These are phyloP conservation scores for Sporothrix protearum DNA, from an alignment of 2,329 filamentous ascomycete species.

Conservation along the genomic window DNA sequence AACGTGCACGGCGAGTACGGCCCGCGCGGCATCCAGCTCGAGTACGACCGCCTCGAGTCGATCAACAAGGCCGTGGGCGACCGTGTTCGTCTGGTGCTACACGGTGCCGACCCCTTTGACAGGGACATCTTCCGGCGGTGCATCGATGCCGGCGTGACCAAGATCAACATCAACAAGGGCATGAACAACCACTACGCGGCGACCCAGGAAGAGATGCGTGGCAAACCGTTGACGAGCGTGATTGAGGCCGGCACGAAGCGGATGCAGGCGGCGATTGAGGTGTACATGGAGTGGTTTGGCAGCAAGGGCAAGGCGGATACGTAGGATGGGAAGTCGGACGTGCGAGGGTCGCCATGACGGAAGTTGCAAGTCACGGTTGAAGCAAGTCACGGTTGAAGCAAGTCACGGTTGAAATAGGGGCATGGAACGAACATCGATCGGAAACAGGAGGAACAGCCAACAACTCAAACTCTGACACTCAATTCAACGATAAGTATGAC, in stretches of 20 bases:
- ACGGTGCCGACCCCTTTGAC: conserved; percentile 48
- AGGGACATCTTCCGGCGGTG: conserved; percentile 44
- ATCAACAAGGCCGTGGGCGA: conserved; percentile 46
- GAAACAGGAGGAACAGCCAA: neutral
- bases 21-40: conserved; percentile 58
- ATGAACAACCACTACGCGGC: conserved; percentile 48
- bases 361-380: neutral
- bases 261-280: conserved; percentile 49
- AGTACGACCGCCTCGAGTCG: conserved; percentile 51
- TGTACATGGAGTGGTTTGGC: conserved; percentile 45
- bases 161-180: conserved; percentile 52
- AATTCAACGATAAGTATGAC: neutral
- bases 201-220: conserved; percentile 45
- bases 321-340: too few species aligned
- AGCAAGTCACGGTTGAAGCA: neutral
- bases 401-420: neutral
- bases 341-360: neutral
- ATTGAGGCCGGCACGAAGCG: conserved; percentile 46
- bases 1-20: conserved; percentile 75
- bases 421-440: too few species aligned
- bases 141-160: conserved; percentile 46
- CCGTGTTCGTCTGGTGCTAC: conserved; percentile 45
- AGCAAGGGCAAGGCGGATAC: conserved; percentile 43
- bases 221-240: conserved; percentile 46
- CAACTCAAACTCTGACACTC: neutral